Percentiles rank a stretch among this genome's conserved stretches.
Evolutionary conservation across 371 early-diverging fungal species (phyloP).

Genomic region (Mortierella polycephala): DNA sequence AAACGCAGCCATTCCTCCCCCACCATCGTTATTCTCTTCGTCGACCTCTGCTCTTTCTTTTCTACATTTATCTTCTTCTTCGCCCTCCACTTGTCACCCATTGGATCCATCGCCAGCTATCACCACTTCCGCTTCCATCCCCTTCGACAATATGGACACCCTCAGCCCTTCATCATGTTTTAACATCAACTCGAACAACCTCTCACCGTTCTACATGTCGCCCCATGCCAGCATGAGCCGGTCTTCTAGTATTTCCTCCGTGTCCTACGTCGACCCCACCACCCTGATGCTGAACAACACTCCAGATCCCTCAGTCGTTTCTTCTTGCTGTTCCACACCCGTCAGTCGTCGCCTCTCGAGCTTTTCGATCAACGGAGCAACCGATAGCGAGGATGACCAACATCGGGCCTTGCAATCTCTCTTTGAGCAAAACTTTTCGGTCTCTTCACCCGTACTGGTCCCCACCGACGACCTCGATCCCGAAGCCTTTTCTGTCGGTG

Average conservation of each 20-base stretch:
- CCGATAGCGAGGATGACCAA: slow-evolving; percentile 16
- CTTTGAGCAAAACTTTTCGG: slow-evolving; percentile 10
- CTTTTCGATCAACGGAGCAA: slow-evolving; percentile 1
- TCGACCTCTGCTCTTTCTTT: not conserved
- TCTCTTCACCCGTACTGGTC: not conserved
- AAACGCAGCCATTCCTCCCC: not conserved
- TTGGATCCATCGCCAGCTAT: not conserved
- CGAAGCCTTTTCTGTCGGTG: not conserved
- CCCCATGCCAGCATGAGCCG: slow-evolving; percentile 10
- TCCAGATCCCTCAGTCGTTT: not conserved
- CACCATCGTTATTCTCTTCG: not conserved
- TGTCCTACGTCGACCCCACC: slow-evolving; percentile 24
- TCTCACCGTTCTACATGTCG: slow-evolving; percentile 11
- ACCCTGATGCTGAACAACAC: slow-evolving; percentile 11
- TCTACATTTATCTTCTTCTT: not conserved
- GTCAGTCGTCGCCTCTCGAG: slow-evolving; percentile 10
- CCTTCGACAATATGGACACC: slow-evolving; percentile 4
- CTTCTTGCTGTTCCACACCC: slow-evolving; percentile 14
- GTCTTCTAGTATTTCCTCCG: slow-evolving; percentile 15
- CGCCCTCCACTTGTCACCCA: slow-evolving; percentile 6
- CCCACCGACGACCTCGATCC: not conserved
- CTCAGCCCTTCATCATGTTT: not conserved
- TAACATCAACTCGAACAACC: slow-evolving; percentile 4
- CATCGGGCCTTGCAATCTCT: slow-evolving; percentile 8
- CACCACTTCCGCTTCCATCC: not conserved